Conservation (phyloP, 306 rosid species). For the Corylus heterophylla region DNA sequence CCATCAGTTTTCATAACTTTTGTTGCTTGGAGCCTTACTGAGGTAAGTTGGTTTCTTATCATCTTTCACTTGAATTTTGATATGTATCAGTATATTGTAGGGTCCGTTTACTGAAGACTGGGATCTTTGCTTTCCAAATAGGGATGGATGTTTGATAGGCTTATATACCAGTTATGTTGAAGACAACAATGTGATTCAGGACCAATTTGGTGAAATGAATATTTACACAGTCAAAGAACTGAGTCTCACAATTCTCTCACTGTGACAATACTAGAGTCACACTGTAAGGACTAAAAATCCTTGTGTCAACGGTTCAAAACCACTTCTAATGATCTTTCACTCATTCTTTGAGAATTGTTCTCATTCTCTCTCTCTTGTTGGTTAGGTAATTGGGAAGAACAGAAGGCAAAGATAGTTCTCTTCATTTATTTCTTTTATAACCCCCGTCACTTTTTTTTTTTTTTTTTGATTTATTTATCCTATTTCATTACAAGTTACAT, state of each 20-base stretch:
- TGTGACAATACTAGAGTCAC: no score
- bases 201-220: no score
- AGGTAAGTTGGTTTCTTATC: constrained; percentile 40
- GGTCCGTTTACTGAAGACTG: not conserved
- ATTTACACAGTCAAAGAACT: no score
- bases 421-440: not conserved
- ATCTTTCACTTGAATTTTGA: not conserved
- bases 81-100: not conserved
- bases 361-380: not conserved
- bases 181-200: not conserved
- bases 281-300: no score
- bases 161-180: not conserved
- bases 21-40: constrained; percentile 81
- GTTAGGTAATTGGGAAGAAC: not conserved
- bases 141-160: not conserved
- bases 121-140: not conserved
- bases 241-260: no score
- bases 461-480: not conserved
- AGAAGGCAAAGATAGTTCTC: not conserved
- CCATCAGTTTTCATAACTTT: constrained; percentile 78
- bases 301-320: no score
- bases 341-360: not conserved
- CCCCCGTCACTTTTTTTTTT: not conserved
- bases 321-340: no score
- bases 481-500: not conserved